phyloP scores from a whole-genome alignment of 163 green algal species.

The Chlamydomonas reinhardtii region DNA sequence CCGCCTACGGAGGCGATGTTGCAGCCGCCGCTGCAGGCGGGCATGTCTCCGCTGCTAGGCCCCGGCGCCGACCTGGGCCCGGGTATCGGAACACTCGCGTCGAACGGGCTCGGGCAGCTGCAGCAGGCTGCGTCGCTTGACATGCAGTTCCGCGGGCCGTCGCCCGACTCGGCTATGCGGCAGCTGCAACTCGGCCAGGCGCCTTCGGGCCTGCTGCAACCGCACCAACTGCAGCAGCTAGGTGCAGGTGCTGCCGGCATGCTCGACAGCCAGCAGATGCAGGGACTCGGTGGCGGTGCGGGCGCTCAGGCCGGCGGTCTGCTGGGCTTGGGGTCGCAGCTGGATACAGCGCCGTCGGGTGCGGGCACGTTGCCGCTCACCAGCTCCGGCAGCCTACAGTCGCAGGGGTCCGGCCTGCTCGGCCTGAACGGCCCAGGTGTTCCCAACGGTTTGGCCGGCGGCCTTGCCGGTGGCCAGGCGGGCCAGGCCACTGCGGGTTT shows the following conservation, averaged over 20 bases:
- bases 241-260: background rate
- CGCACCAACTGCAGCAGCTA: background rate
- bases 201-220: background rate
- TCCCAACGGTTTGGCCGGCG: no score
- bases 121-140: no score
- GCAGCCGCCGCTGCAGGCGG: background rate
- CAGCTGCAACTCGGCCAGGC: background rate
- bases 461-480: background rate
- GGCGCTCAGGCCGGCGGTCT: background rate
- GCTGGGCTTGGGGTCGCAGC: background rate
- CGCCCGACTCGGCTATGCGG: constrained; percentile 3
- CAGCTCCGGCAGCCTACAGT: constrained; percentile 14
- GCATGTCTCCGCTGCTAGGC: background rate
- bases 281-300: background rate
- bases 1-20: no score
- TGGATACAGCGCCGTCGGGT: background rate
- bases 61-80: background rate
- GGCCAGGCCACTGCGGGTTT: constrained; percentile 37
- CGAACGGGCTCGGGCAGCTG: background rate
- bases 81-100: no score
- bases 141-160: constrained; percentile 10
- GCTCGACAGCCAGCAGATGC: background rate
- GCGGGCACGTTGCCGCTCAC: no score
- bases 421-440: background rate
- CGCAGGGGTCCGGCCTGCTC: constrained; percentile 21